Base-by-base conservation (phyloP, 768 basidiomycete genomes). In the Mycena capillaripes region DNA sequence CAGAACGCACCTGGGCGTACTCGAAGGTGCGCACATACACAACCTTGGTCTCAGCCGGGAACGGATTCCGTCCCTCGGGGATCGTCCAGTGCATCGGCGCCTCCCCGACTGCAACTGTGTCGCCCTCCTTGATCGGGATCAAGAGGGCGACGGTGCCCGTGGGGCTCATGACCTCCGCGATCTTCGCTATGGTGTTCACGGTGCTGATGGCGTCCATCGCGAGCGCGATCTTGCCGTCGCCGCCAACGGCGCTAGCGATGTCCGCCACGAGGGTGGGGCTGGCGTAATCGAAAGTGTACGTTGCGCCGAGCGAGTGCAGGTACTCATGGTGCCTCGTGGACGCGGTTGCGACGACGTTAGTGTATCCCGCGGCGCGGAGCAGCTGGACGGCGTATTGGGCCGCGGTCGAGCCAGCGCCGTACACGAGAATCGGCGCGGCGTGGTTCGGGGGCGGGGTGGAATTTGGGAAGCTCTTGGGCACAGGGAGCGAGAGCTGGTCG, bases 351-450 rank as follows among this genome's bases (percentile, higher is more conserved):
- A 85, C 72, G 71, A 86, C 75, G 48, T 80, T 81, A 21, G 76
- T 84, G 76, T 84, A 87, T 0, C 85, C 84, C 10, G 84, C 82
- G 17, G 79, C 68, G 30, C 76, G 76, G 27, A 86, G 80, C 30
- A 86, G 78, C 66, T 76, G 72, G 56, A 80, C 30, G 30, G 77
- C 70, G 65, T 85, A 85, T 55, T 82, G 82, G 9, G 82, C 86
- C 4, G 82, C 60, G 25, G 82, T 84, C 0, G 84, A 76, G 23
- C 85, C 84, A 10, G 81, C 84, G 23, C 86, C 86, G 58, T 86
- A 86, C 19, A 87, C 72, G 21, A 87, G 80, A 64, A 87, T 83
- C 2, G 86, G 81, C 1, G 59, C 69, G 21, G 75, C 69, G 11
- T 79, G 79, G 29, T 75, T 64, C 19, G 77, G 73, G 19, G 82